These are phyloP conservation scores for Phytopythium kandeliae DNA, from an alignment of 352 stramenopile genomes.

Conservation along the genomic window DNA sequence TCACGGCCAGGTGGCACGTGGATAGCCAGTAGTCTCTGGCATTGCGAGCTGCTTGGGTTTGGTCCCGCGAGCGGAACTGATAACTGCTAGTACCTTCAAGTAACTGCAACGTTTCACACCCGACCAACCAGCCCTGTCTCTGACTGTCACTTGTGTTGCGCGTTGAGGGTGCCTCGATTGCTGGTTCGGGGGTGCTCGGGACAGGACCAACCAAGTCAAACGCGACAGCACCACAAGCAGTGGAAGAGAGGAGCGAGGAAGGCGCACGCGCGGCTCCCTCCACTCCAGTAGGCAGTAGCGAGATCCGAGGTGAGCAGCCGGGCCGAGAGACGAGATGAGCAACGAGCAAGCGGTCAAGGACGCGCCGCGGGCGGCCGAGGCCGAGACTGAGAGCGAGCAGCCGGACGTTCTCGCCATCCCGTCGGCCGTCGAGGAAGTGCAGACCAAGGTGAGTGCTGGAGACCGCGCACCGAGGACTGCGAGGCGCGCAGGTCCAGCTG, in stretches of 20 bases:
- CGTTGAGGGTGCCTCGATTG: conserved; percentile 2
- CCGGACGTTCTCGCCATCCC: conserved; percentile 27
- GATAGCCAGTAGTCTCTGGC: too few species aligned
- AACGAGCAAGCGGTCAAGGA: conserved; percentile 27
- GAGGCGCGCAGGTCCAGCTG: too few species aligned
- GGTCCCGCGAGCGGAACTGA: too few species aligned
- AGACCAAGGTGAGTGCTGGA: conserved; percentile 46
- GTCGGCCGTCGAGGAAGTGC: conserved; percentile 30
- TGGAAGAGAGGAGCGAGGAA: conserved; percentile 6
- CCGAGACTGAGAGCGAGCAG: conserved; percentile 18
- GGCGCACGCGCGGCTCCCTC: neutral
- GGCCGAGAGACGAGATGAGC: conserved; percentile 20
- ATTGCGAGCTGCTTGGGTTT: too few species aligned
- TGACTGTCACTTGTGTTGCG: conserved; percentile 9
- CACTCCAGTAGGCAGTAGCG: neutral
- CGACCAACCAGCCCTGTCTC: neutral
- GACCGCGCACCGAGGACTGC: too few species aligned
- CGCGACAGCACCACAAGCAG: conserved; percentile 14
- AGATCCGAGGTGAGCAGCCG: too few species aligned
- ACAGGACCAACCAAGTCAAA: conserved; percentile 21
- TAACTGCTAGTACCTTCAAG: too few species aligned
- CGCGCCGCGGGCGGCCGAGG: conserved; percentile 20
- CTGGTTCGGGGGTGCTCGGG: conserved; percentile 3
- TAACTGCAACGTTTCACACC: conserved; percentile 4
- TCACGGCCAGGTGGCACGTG: too few species aligned